Percentiles rank a stretch among this genome's conserved stretches.
Evolutionary conservation across 2,329 filamentous ascomycete species (phyloP).

Genomic region (Leptographium flavum): DNA sequence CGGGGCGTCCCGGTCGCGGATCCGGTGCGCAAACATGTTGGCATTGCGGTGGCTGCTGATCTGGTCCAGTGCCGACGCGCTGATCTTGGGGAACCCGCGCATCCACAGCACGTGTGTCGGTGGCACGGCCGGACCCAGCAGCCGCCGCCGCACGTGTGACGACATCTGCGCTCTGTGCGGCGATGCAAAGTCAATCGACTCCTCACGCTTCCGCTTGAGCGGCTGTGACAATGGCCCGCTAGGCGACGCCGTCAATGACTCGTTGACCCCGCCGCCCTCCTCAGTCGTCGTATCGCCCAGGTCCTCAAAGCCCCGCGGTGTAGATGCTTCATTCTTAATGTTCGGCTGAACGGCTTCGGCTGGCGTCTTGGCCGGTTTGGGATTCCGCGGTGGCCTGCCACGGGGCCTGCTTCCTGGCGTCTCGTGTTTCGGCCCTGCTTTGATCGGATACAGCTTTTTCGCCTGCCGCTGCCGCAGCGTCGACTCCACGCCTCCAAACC

Average conservation of each 20-base stretch:
- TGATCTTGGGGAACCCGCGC: slow-evolving; percentile 60
- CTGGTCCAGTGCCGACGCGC: slow-evolving; percentile 58
- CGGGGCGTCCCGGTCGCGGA: slow-evolving; percentile 62
- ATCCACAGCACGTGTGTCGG: slow-evolving; percentile 61
- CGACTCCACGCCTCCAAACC: background rate
- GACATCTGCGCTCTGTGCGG: slow-evolving; percentile 22
- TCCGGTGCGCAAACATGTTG: slow-evolving; percentile 63
- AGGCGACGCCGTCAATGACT: background rate
- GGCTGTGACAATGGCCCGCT: slow-evolving; percentile 11
- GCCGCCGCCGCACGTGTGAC: background rate
- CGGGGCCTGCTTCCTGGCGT: background rate
- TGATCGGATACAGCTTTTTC: background rate
- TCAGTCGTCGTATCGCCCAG: slow-evolving; percentile 40
- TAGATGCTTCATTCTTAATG: slow-evolving; percentile 46
- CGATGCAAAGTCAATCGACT: slow-evolving; percentile 22
- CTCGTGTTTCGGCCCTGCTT: background rate
- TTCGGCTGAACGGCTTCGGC: slow-evolving; percentile 12
- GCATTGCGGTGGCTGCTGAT: slow-evolving; percentile 65
- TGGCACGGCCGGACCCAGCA: slow-evolving; percentile 27
- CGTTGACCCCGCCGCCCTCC: slow-evolving; percentile 25
- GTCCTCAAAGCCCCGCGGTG: slow-evolving; percentile 39
- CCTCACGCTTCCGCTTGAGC: slow-evolving; percentile 44
- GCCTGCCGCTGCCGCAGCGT: slow-evolving; percentile 3
- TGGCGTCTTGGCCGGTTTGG: background rate
- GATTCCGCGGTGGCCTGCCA: slow-evolving; percentile 1